Evolutionary conservation across 768 basidiomycete species (phyloP).

Genomic region (Collybia mongolica): DNA sequence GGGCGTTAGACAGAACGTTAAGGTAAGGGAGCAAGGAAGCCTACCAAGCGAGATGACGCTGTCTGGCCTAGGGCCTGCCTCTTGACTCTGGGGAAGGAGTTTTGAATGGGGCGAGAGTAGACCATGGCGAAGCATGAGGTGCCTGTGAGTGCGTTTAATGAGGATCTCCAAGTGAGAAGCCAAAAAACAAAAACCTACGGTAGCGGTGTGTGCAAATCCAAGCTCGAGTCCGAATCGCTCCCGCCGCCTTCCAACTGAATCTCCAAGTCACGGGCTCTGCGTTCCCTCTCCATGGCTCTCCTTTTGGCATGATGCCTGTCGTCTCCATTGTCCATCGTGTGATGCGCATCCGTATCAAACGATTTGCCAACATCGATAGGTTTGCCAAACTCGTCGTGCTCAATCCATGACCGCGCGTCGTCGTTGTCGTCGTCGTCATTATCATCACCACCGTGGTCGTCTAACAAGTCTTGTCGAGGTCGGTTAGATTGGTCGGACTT

Average conservation of each 20-base stretch:
- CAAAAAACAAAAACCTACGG: conserved; percentile 50
- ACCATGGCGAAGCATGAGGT: conserved; percentile 66
- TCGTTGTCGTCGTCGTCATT: conserved; percentile 10
- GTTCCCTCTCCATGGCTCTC: not conserved
- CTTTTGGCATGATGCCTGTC: conserved; percentile 6
- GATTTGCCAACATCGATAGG: conserved; percentile 1
- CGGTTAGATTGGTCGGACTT: not conserved
- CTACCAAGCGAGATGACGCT: conserved; percentile 33
- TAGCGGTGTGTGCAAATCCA: conserved; percentile 67
- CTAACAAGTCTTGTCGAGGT: not conserved
- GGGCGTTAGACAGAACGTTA: not conserved
- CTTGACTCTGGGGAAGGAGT: conserved; percentile 40
- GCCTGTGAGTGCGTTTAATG: conserved; percentile 31
- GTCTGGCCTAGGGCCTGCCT: conserved; percentile 9
- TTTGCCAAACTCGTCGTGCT: conserved; percentile 17
- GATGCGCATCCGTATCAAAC: not conserved
- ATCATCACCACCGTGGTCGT: not conserved
- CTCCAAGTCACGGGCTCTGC: not conserved
- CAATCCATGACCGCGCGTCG: conserved; percentile 20
- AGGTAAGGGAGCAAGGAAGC: conserved; percentile 9
- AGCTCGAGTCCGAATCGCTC: conserved; percentile 58
- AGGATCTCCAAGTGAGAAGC: conserved; percentile 2
- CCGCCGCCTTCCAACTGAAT: conserved; percentile 26
- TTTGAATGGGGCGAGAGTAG: conserved; percentile 67
- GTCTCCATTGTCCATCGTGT: conserved; percentile 15